Conservation (phyloP, 2,329 filamentous ascomycete species). For the Colletotrichum sojae region DNA sequence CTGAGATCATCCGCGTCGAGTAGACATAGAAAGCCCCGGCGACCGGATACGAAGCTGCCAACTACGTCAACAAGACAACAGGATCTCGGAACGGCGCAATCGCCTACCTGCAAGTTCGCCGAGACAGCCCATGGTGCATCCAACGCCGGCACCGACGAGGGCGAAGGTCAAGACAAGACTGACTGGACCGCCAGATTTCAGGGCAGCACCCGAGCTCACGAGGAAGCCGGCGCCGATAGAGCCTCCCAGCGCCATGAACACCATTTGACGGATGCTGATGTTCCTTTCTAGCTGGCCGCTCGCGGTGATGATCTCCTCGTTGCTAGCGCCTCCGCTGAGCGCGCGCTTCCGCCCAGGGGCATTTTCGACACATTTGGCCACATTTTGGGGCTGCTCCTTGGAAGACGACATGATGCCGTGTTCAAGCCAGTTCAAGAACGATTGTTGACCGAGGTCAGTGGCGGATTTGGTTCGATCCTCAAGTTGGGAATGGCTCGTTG, state of each 20-base stretch:
- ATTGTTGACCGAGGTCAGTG: background rate
- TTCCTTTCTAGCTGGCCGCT: constrained; percentile 43
- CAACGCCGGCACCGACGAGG: constrained; percentile 51
- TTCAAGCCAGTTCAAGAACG: background rate
- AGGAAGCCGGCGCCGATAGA: constrained; percentile 55
- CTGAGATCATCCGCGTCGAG: constrained; percentile 54
- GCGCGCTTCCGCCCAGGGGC: background rate
- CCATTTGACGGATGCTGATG: constrained; percentile 53
- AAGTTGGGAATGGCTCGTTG: too few relatives aligned
- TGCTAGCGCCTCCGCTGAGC: constrained; percentile 5
- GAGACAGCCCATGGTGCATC: constrained; percentile 48
- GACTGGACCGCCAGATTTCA: constrained; percentile 50
- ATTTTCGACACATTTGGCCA: constrained; percentile 5
- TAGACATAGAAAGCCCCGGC: constrained; percentile 57
- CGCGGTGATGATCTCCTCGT: constrained; percentile 2
- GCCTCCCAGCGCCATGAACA: constrained; percentile 52
- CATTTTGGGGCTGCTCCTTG: background rate
- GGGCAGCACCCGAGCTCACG: constrained; percentile 50
- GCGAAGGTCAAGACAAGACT: constrained; percentile 51
- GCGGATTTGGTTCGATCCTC: too few relatives aligned
- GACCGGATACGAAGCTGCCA: constrained; percentile 50
- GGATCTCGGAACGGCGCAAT: background rate
- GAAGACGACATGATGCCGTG: background rate
- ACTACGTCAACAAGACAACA: background rate
- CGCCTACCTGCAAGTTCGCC: constrained; percentile 47